Conservation (phyloP, 169 alveolate genomes). For the Eimeria praecox region DNA sequence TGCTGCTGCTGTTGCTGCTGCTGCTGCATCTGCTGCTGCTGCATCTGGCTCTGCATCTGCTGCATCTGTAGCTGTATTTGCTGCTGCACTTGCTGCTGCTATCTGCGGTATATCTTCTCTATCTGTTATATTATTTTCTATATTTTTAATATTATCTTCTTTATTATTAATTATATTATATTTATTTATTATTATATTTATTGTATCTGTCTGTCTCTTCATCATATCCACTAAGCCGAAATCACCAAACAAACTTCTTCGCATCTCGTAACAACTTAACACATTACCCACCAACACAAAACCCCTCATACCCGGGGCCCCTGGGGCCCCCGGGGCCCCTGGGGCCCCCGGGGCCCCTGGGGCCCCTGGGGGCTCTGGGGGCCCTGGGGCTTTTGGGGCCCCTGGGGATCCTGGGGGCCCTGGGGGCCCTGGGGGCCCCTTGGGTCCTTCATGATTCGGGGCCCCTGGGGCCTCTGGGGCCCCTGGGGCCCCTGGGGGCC, state of each 20-base stretch:
- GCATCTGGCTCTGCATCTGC: too few relatives aligned
- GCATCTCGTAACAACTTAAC: neutral
- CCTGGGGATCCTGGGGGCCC: neutral
- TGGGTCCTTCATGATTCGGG: neutral
- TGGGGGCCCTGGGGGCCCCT: neutral
- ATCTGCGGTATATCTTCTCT: too few relatives aligned
- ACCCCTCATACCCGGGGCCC: neutral
- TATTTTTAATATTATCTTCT: too few relatives aligned
- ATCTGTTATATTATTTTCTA: neutral
- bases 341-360: too few relatives aligned
- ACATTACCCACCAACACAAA: neutral
- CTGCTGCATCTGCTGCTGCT: neutral
- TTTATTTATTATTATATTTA: neutral
- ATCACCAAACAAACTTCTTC: neutral
- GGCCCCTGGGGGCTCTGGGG: neutral
- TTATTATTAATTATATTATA: too few relatives aligned
- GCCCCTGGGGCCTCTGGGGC: constrained; percentile 23
- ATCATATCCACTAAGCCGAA: too few relatives aligned
- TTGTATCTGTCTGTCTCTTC: too few relatives aligned
- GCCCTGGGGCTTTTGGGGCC: neutral
- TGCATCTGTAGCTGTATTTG: too few relatives aligned
- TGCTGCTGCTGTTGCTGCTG: neutral
- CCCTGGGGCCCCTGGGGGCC: too few relatives aligned
- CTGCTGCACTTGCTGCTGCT: neutral
- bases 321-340: too few relatives aligned